phyloP scores from a whole-genome alignment of 2,329 filamentous ascomycete genomes.

The Arthrobotrys entomopaga region DNA sequence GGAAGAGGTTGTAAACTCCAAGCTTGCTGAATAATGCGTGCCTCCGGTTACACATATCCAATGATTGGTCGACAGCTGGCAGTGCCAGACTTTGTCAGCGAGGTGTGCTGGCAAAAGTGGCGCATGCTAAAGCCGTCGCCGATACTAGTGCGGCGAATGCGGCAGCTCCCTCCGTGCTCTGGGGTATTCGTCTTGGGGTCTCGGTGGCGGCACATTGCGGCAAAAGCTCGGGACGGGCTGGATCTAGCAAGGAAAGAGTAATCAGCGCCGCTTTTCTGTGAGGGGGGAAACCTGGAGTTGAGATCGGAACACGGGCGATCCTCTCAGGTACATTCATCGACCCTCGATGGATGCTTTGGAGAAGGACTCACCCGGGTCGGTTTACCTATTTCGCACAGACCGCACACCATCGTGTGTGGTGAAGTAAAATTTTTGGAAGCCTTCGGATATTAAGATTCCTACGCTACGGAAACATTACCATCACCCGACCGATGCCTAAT shows the following conservation, averaged over 20 bases:
- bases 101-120: constrained; percentile 49
- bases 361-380: constrained; percentile 36
- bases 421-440: constrained; percentile 23
- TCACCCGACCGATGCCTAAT: constrained; percentile 44
- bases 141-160: constrained; percentile 33
- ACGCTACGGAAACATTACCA: constrained; percentile 47
- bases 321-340: constrained; percentile 41
- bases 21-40: constrained; percentile 39
- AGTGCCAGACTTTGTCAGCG: constrained; percentile 29
- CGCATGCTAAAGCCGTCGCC: constrained; percentile 27
- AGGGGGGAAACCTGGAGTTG: constrained; percentile 11
- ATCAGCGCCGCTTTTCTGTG: constrained; percentile 2
- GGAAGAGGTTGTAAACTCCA: constrained; percentile 13
- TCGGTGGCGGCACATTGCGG: constrained; percentile 28
- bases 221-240: constrained; percentile 4
- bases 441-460: constrained; percentile 40
- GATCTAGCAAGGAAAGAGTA: background rate
- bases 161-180: constrained; percentile 19
- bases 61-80: constrained; percentile 51
- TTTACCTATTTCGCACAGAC: constrained; percentile 52
- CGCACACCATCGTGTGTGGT: constrained; percentile 9
- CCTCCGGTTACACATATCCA: constrained; percentile 37
- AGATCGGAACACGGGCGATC: constrained; percentile 35
- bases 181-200: constrained; percentile 2
- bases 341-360: background rate